phyloP scores from a whole-genome alignment of 2,329 filamentous ascomycete species.

The Penicillium sp. region DNA sequence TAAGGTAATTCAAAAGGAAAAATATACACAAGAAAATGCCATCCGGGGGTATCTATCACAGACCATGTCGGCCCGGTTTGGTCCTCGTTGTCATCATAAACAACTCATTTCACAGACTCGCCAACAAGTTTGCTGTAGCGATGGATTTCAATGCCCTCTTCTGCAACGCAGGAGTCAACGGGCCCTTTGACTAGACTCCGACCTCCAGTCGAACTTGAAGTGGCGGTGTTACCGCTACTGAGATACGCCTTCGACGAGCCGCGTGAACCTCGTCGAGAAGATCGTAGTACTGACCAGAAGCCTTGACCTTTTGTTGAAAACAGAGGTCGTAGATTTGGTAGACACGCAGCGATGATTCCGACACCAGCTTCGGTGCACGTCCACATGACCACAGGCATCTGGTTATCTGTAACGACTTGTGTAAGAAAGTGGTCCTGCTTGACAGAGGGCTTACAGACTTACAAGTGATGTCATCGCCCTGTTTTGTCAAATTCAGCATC shows the following conservation, averaged over 20 bases:
- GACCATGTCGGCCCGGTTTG: no score
- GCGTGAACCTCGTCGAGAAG: slow-evolving; percentile 9
- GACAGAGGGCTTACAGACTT: slow-evolving; percentile 3
- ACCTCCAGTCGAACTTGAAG: neutral
- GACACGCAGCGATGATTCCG: slow-evolving; percentile 26
- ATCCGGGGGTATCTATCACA: no score
- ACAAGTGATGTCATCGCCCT: slow-evolving; percentile 27
- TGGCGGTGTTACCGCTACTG: slow-evolving; percentile 3
- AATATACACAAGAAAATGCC: no score
- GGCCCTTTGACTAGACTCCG: slow-evolving; percentile 1
- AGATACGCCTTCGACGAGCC: slow-evolving; percentile 5
- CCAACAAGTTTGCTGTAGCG: slow-evolving; percentile 6
- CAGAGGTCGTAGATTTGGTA: slow-evolving; percentile 24
- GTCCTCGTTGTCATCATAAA: no score
- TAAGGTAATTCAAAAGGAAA: no score
- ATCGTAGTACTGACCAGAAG: slow-evolving; percentile 19
- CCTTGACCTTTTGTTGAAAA: slow-evolving; percentile 15
- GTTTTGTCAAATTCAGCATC: slow-evolving; percentile 20
- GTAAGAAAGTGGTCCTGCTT: neutral
- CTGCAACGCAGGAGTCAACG: slow-evolving; percentile 1
- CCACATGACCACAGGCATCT: slow-evolving; percentile 27
- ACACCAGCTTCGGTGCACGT: slow-evolving; percentile 27
- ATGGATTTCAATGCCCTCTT: slow-evolving; percentile 5
- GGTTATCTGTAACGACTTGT: slow-evolving; percentile 16
- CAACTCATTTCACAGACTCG: neutral